Base-by-base conservation (phyloP, 2,329 filamentous ascomycete genomes). In the Colletotrichum shisoi region DNA sequence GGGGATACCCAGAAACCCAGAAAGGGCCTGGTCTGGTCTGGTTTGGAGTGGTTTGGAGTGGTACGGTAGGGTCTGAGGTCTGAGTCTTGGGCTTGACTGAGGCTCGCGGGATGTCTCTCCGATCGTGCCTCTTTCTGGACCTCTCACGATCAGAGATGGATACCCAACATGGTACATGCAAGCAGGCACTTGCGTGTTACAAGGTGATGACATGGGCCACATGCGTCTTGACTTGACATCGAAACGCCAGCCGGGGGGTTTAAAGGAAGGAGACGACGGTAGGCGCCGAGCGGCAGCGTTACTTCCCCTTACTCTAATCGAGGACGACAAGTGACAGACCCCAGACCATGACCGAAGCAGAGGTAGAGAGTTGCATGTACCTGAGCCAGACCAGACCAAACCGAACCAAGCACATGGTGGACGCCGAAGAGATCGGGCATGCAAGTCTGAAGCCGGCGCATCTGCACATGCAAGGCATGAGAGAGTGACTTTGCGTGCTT, bases 261-360 rank as follows among this genome's bases (percentile, higher is more conserved):
- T 27, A 39, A 19, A 19, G 27, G 7, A 62, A 27, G 40, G 19
- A 15, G 53, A 58, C 48, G 53, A 58, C 64, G 60, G 60, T 63
- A 67, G 64, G 60, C 64, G 64, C 64, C 60, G 64, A 59, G 64
- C 54, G 64, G 59, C 60, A 64, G 48, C 60, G 64, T 67, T 67
- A 67, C 64, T 59, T 67, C 64, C 58, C 64, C 53, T 67, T 63
- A 63, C 60, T 67, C 40, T 63, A 58, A 63, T 63, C 60, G 60
- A 67, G 64, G 60, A 67, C 27, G 48, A 49, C 60, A 59, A 48
- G 54, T 64, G 54, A 59, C 60, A 63, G 54, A 64, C 64, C 60
- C 60, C 60, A 49, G 59, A 44, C 60, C 21, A 51, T 44, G 40
- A 54, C 42, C 19, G 56, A 31, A 53, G 39, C 11, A 60, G 46